Base-by-base conservation (phyloP, 2,329 filamentous ascomycete genomes). In the Cadophora gregata region DNA sequence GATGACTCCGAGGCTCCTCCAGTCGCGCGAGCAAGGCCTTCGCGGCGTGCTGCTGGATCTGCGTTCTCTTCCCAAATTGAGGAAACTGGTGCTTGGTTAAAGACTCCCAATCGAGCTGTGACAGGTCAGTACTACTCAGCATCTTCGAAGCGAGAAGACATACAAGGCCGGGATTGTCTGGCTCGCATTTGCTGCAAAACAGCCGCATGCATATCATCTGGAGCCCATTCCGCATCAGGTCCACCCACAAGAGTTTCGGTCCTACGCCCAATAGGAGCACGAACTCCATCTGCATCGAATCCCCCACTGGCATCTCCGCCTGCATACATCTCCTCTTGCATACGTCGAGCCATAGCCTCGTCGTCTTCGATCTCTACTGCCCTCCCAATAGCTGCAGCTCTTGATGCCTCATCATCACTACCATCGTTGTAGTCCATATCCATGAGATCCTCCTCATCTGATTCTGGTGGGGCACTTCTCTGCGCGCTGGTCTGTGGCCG, bases 241-340 rank as follows among this genome's bases (percentile, higher is more conserved):
- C 92, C 92, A 1, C 90, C 94, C 10, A 97, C 90, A 62, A 99
- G 85, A 0, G 93, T 97, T 80, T 99, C 96, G 14, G 93, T 96
- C 31, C 92, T 97, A 73, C 93, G 87, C 55, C 90, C 93, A 79
- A 99, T 96, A 9, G 96, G 96, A 58, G 96, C 96, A 75, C 96
- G 86, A 63, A 99, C 90, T 55, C 84, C 90, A 72, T 89, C 89
- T 45, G 81, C 76, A 67, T 81, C 81, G 27, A 78, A 78, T 8
- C 78, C 81, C 33, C 77, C 80, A 25, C 77, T 77, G 59, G 77
- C 74, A 68, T 80, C 81, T 47, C 80, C 80, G 53, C 80, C 85
- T 62, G 86, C 85, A 74, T 97, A 98, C 76, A 97, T 86, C 79
- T 99, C 93, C 75, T 99, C 92, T 78, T 99, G 96, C 67, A 99